Base-by-base conservation (phyloP, 208 protist genomes). In the Trypanosoma brucei region DNA sequence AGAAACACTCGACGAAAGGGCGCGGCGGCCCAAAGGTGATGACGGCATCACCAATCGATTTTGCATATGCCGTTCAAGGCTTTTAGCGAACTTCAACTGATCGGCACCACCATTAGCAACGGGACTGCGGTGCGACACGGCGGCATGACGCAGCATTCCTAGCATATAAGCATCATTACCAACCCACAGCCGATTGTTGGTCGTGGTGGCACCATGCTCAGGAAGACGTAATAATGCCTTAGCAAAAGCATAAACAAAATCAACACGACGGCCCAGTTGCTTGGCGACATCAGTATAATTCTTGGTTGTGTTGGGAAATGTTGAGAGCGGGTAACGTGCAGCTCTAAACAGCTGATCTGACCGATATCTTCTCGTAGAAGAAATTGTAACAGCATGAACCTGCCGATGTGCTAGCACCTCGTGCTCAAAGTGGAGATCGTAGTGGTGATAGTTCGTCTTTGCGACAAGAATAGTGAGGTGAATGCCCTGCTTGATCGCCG, bases 381-480 rank as follows among this genome's bases (percentile, higher is more conserved):
- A 92, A 59, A 95, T 79, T 11, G 88, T 95, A 31, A 87, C 58
- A 35, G 88, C 85, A 31, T 77, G 68, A 44, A 95, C 64, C 59
- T 91, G 78, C 0, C 72, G 65, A 59, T 84, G 77, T 1, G 83
- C 85, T 37, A 92, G 87, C 39, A 91, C 77, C 68, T 95, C 85
- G 56, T 95, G 88, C 78, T 95, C 88, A 62, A 90, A 92, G 45
- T 75, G 76, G 36, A 92, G 65, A 67, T 92, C 85, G 62, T 88
- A 82, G 55, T 95, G 83, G 50, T 88, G 80, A 64, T 90, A 91
- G 65, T 92, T 85, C 38, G 79, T 90, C 74, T 85, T 91, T 36
- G 79, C 70, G 2, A 72, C 39, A 8, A 88, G 35, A 0, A 88
- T 66, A 62, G 82, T 75, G 30, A 95, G 70, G 9, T 62, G 62